Evolutionary conservation across 2,329 filamentous ascomycete genomes (phyloP).

Genomic region (Juglanconis oblonga): DNA sequence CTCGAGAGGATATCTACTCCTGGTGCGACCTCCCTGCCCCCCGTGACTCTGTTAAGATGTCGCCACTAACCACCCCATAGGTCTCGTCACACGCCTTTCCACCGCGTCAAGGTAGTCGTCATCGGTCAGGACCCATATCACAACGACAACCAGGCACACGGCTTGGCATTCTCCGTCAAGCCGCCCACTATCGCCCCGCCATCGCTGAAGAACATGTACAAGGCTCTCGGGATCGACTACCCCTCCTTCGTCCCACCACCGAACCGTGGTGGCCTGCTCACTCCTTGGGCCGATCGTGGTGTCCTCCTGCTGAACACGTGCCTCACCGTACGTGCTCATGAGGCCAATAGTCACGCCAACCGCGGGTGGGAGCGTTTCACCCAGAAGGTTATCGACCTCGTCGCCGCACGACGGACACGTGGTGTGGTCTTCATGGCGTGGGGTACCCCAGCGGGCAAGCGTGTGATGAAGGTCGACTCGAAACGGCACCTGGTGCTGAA

Average conservation of each 20-base stretch:
- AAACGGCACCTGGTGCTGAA: conserved; percentile 78
- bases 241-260: conserved; percentile 73
- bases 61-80: conserved; percentile 44
- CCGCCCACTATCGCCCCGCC: conserved; percentile 85
- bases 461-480: conserved; percentile 70
- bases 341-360: conserved; percentile 80
- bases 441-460: conserved; percentile 80
- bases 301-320: conserved; percentile 94
- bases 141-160: conserved; percentile 92
- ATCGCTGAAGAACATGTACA: conserved; percentile 92
- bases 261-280: conserved; percentile 77
- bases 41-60: neutral
- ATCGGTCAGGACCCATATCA: conserved; percentile 97
- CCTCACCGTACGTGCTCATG: conserved; percentile 85
- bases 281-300: conserved; percentile 89
- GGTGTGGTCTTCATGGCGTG: conserved; percentile 96
- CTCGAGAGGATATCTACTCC: conserved; percentile 85
- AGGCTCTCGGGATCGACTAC: conserved; percentile 82
- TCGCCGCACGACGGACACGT: conserved; percentile 69
- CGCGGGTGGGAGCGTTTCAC: conserved; percentile 94
- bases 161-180: conserved; percentile 91
- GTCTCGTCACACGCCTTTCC: conserved; percentile 89
- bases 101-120: conserved; percentile 87
- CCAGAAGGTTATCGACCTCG: conserved; percentile 84
- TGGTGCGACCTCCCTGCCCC: conserved; percentile 59